Evolutionary conservation across 1,284 basidiomycete species (phyloP).

Genomic region (Ustilago hordei): DNA sequence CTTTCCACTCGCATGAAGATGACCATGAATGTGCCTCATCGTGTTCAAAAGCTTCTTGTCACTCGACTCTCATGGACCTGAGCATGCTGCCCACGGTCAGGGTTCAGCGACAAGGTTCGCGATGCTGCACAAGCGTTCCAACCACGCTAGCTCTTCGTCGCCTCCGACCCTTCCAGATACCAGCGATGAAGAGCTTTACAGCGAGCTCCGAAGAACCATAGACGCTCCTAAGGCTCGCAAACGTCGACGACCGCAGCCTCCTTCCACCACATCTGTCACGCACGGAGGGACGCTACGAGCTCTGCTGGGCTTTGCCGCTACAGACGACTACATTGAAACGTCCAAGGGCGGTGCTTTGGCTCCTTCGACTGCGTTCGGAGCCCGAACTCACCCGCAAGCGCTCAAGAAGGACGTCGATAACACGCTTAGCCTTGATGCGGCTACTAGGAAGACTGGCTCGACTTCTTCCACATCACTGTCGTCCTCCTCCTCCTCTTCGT

Average conservation of each 20-base stretch:
- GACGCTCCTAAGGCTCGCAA: conserved; percentile 1
- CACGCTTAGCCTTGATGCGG: neutral
- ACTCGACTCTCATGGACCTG: neutral
- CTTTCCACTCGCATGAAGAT: neutral
- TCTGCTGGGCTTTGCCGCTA: conserved; percentile 34
- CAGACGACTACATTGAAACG: conserved; percentile 45
- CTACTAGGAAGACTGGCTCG: too few relatives aligned
- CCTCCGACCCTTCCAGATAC: conserved; percentile 4
- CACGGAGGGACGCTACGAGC: conserved; percentile 13
- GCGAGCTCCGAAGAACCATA: neutral
- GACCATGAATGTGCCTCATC: neutral
- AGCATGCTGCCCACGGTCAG: conserved; percentile 1
- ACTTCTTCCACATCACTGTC: neutral
- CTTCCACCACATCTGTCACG: neutral
- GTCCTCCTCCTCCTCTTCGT: neutral
- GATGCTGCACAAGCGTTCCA: conserved; percentile 23
- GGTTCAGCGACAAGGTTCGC: neutral
- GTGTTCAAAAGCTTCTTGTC: neutral
- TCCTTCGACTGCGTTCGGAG: neutral
- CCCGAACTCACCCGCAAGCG: neutral
- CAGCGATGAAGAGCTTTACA: conserved; percentile 23
- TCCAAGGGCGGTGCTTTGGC: neutral
- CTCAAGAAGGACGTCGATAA: neutral
- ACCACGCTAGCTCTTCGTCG: conserved; percentile 2
- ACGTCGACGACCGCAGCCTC: conserved; percentile 16